Conservation (phyloP, 2,329 filamentous ascomycete genomes). For the Hymenoscyphus albidus region DNA sequence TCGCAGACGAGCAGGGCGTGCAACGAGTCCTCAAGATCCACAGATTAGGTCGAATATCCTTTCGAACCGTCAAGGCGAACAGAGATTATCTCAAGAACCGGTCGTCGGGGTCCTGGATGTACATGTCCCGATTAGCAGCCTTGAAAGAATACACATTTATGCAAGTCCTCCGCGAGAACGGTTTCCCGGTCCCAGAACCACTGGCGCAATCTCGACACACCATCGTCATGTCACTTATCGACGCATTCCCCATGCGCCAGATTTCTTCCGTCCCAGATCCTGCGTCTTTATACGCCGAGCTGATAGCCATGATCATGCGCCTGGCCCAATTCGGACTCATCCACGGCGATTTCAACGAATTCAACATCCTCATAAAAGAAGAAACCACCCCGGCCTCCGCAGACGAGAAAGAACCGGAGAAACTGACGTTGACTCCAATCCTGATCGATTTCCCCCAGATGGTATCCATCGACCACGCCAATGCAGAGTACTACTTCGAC, state of each 20-base stretch:
- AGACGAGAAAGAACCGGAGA: slow-evolving; percentile 41
- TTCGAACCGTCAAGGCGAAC: slow-evolving; percentile 93
- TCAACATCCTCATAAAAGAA: slow-evolving; percentile 95
- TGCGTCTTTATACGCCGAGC: slow-evolving; percentile 80
- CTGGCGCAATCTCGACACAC: slow-evolving; percentile 89
- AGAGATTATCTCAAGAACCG: slow-evolving; percentile 88
- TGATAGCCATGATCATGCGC: slow-evolving; percentile 80
- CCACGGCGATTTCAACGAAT: slow-evolving; percentile 98
- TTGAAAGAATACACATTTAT: slow-evolving; percentile 96
- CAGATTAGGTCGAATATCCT: slow-evolving; percentile 89
- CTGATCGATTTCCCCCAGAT: slow-evolving; percentile 98
- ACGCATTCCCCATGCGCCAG: slow-evolving; percentile 87
- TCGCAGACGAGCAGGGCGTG: slow-evolving; percentile 71
- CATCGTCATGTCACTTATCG: slow-evolving; percentile 90
- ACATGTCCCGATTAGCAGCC: slow-evolving; percentile 87
- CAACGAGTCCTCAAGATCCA: slow-evolving; percentile 94
- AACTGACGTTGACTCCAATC: slow-evolving; percentile 65
- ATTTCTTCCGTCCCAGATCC: slow-evolving; percentile 81
- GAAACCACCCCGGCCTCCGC: slow-evolving; percentile 39
- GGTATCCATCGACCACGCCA: slow-evolving; percentile 89
- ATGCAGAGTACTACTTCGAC: slow-evolving; percentile 97
- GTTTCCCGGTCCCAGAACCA: slow-evolving; percentile 85
- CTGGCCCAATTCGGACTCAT: slow-evolving; percentile 86
- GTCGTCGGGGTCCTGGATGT: slow-evolving; percentile 89
- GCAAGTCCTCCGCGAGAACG: slow-evolving; percentile 76